Evolutionary conservation across 2,329 filamentous ascomycete species (phyloP).

Genomic region (Colletotrichum sublineola): DNA sequence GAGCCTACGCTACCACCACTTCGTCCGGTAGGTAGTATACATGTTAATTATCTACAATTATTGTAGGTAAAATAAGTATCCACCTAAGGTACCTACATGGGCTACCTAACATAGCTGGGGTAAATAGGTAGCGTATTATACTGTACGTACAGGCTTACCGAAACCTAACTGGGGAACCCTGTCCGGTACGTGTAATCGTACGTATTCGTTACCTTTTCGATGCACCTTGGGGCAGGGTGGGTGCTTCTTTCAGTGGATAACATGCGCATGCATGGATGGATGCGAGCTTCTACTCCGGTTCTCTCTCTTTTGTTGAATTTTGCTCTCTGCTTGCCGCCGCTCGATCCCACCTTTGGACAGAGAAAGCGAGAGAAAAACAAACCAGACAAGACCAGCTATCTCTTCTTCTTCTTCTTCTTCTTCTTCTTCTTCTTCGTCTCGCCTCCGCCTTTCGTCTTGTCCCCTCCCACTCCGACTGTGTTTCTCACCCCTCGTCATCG

Average conservation of each 20-base stretch:
- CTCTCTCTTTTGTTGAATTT: neutral
- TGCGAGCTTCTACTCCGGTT: neutral
- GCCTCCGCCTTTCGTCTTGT: neutral
- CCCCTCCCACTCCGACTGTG: neutral
- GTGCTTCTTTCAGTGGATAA: neutral
- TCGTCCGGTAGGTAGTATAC: too few relatives aligned
- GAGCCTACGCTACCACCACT: too few relatives aligned
- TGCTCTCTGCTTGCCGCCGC: neutral
- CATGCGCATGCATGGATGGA: neutral
- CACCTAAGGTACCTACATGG: neutral
- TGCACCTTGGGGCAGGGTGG: neutral
- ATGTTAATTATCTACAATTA: too few relatives aligned
- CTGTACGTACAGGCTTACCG: neutral
- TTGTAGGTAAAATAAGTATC: too few relatives aligned
- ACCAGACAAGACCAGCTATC: neutral
- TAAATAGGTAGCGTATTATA: neutral
- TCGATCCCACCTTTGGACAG: neutral
- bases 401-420: neutral
- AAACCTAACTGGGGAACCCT: neutral
- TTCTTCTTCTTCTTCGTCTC: slow-evolving; percentile 2
- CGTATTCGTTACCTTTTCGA: neutral
- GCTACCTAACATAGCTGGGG: neutral
- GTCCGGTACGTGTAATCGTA: neutral
- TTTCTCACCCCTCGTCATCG: slow-evolving; percentile 7
- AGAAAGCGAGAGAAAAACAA: neutral